phyloP scores from a whole-genome alignment of 2,329 filamentous ascomycete genomes.

The Fusarium poae region DNA sequence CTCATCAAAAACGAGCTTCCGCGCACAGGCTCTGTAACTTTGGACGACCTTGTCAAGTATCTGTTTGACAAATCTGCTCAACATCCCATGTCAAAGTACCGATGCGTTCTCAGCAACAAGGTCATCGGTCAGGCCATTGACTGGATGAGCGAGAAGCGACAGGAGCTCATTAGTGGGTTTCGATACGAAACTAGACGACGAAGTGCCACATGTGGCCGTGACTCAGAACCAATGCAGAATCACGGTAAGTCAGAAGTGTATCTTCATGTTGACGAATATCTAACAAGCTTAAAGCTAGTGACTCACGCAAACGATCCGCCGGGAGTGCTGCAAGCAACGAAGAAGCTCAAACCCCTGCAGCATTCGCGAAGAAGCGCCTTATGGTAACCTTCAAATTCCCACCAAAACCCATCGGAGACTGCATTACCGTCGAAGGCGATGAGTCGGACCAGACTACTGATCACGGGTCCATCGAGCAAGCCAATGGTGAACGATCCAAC shows the following conservation, averaged over 20 bases:
- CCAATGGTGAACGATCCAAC: not conserved
- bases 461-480: not conserved
- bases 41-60: not conserved
- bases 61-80: not conserved
- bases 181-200: too few species aligned
- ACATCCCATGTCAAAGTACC: fast-evolving
- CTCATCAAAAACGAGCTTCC: conserved; percentile 3
- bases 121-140: not conserved
- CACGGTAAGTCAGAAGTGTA: not conserved
- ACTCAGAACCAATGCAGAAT: fast-evolving
- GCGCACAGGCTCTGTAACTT: not conserved
- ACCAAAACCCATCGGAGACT: not conserved
- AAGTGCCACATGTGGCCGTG: too few species aligned
- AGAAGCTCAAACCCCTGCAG: not conserved
- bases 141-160: conserved; percentile 10
- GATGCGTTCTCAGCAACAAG: not conserved
- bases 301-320: not conserved
- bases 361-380: not conserved
- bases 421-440: not conserved
- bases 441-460: not conserved
- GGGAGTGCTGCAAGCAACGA: not conserved
- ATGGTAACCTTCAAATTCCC: conserved; percentile 6
- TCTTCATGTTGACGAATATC: not conserved
- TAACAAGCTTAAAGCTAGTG: not conserved
- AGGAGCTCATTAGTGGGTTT: not conserved